These are phyloP conservation scores for Cytospora mali DNA, from an alignment of 2,329 filamentous ascomycete genomes.

Conservation along the genomic window DNA sequence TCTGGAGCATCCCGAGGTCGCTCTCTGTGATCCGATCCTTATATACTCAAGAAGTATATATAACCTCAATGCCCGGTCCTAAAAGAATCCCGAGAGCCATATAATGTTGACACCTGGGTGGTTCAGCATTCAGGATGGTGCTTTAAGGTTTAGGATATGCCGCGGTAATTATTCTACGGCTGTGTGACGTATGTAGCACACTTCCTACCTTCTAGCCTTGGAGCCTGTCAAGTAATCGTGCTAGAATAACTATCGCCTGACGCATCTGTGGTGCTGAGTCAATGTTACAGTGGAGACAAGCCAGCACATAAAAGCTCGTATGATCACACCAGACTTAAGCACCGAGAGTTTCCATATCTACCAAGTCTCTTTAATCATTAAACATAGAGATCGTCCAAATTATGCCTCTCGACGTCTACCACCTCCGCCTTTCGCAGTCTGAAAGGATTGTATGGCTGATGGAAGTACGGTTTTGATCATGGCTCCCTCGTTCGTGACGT, in stretches of 20 bases:
- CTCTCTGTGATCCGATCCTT: too few relatives aligned
- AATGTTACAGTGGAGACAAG: not conserved
- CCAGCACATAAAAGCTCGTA: not conserved
- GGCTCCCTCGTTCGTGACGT: not conserved
- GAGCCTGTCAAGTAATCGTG: too few relatives aligned
- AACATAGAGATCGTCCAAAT: not conserved
- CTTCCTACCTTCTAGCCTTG: too few relatives aligned
- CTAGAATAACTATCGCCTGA: not conserved
- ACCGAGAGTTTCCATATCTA: not conserved
- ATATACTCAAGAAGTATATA: too few relatives aligned
- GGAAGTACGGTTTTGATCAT: conserved; percentile 43
- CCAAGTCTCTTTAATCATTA: not conserved
- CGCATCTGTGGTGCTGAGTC: not conserved
- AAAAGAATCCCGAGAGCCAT: too few relatives aligned
- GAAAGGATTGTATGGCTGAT: conserved; percentile 67
- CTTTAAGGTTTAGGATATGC: too few relatives aligned
- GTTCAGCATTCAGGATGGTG: too few relatives aligned
- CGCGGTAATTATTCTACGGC: too few relatives aligned
- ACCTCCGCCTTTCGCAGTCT: conserved; percentile 61
- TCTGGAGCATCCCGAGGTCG: too few relatives aligned
- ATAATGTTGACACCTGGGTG: too few relatives aligned
- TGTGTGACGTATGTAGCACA: too few relatives aligned
- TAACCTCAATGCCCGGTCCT: too few relatives aligned
- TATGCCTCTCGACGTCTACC: conserved; percentile 48
- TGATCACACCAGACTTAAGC: not conserved